These are phyloP conservation scores for Hygrophoropsis aurantiaca DNA, from an alignment of 768 basidiomycete species.

Conservation along the genomic window DNA sequence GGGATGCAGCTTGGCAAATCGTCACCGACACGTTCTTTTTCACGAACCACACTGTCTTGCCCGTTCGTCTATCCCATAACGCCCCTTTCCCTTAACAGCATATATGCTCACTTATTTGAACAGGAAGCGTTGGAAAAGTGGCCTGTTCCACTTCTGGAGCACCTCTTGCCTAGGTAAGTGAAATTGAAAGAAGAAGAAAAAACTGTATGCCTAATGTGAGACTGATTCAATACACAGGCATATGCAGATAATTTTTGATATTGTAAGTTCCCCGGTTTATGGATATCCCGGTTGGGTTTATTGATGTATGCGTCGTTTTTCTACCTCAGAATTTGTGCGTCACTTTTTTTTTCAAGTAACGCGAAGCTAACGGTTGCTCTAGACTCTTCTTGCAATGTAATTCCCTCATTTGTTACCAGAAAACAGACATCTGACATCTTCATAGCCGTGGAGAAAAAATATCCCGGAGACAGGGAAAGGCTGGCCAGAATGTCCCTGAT, in stretches of 20 bases:
- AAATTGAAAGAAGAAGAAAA: slow-evolving; percentile 9
- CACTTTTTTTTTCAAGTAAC: neutral
- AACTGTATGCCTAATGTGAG: neutral
- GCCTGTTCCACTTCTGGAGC: slow-evolving; percentile 84
- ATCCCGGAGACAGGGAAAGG: slow-evolving; percentile 81
- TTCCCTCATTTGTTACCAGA: neutral
- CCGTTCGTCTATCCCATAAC: slow-evolving; percentile 45
- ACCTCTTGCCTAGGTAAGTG: slow-evolving; percentile 72
- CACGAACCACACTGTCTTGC: slow-evolving; percentile 93
- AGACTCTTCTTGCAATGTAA: slow-evolving; percentile 67
- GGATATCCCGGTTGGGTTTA: neutral
- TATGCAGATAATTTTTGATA: slow-evolving; percentile 91
- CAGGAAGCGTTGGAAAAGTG: slow-evolving; percentile 90
- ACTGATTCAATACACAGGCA: slow-evolving; percentile 56
- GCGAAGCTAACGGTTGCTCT: neutral
- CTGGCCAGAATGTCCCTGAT: slow-evolving; percentile 89
- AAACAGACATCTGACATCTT: slow-evolving; percentile 10
- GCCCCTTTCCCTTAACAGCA: neutral
- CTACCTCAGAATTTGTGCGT: slow-evolving; percentile 38
- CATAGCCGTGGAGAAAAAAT: slow-evolving; percentile 82
- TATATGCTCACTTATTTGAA: slow-evolving; percentile 3
- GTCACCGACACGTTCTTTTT: slow-evolving; percentile 91
- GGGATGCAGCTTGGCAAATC: slow-evolving; percentile 87
- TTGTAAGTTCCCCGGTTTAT: slow-evolving; percentile 48
- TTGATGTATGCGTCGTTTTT: slow-evolving; percentile 42